phyloP scores from a whole-genome alignment of 2,329 filamentous ascomycete genomes.

The Monosporascus sp. region DNA sequence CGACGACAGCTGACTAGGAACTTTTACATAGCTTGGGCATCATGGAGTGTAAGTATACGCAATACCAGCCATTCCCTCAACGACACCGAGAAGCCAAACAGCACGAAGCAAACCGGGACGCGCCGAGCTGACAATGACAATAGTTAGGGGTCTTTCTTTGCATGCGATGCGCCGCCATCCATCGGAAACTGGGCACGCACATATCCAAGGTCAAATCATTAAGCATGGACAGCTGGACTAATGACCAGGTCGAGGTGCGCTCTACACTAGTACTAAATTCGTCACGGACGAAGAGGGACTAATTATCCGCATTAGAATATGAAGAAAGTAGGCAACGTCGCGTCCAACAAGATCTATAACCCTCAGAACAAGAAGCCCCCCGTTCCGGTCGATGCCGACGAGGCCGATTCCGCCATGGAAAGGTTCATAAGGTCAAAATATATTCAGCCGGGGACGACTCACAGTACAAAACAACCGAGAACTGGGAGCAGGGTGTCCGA shows the following conservation, averaged over 20 bases:
- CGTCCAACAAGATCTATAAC: conserved; percentile 87
- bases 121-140: conserved; percentile 5
- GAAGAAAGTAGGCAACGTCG: conserved; percentile 82
- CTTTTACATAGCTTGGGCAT: conserved; percentile 71
- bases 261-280: background rate
- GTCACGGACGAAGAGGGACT: conserved; percentile 7
- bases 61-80: conserved; percentile 8
- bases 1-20: background rate
- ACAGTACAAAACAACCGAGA: conserved; percentile 32
- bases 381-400: conserved; percentile 84
- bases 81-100: background rate
- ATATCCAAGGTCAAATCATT: conserved; percentile 98
- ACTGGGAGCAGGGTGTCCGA: conserved; percentile 48
- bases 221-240: conserved; percentile 97
- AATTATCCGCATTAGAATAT: conserved; percentile 62
- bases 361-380: conserved; percentile 76
- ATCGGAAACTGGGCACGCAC: conserved; percentile 95
- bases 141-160: conserved; percentile 94
- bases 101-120: background rate
- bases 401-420: conserved; percentile 92
- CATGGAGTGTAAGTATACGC: conserved; percentile 74
- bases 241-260: conserved; percentile 90
- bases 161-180: conserved; percentile 92
- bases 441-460: conserved; percentile 49
- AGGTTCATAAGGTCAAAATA: conserved; percentile 95